Conservation (phyloP, 768 basidiomycete species). For the Boletus rubescentipes region DNA sequence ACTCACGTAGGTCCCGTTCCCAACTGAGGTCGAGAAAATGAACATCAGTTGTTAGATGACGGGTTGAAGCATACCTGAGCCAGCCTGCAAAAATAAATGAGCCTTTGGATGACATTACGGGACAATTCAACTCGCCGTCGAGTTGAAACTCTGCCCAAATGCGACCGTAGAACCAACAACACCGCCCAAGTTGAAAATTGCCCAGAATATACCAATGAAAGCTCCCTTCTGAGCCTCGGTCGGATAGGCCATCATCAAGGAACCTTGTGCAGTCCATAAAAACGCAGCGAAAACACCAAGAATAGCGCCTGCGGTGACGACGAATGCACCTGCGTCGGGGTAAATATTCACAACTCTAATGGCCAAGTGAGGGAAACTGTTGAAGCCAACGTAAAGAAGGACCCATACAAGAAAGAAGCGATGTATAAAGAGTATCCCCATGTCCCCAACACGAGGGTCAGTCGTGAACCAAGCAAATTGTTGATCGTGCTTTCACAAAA, state of each 20-base stretch:
- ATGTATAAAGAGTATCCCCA: slow-evolving; percentile 53
- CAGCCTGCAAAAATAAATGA: slow-evolving; percentile 17
- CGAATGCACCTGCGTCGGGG: slow-evolving; percentile 43
- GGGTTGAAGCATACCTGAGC: slow-evolving; percentile 23
- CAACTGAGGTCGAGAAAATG: slow-evolving; percentile 39
- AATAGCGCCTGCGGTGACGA: slow-evolving; percentile 48
- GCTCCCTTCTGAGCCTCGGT: slow-evolving; percentile 56
- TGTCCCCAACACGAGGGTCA: slow-evolving; percentile 51
- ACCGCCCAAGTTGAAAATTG: slow-evolving; percentile 78
- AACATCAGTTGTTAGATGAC: background rate
- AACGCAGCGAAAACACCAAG: slow-evolving; percentile 52
- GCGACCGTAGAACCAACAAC: slow-evolving; percentile 79
- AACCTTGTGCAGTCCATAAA: slow-evolving; percentile 53
- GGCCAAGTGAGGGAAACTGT: background rate
- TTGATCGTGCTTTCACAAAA: slow-evolving; percentile 57
- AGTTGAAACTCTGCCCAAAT: slow-evolving; percentile 68
- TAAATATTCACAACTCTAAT: slow-evolving; percentile 45
- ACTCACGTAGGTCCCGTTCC: slow-evolving; percentile 83
- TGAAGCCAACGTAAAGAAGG: background rate
- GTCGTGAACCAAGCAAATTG: slow-evolving; percentile 58
- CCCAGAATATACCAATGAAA: slow-evolving; percentile 54
- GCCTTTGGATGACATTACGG: background rate
- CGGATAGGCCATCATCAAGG: slow-evolving; percentile 57
- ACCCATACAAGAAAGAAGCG: slow-evolving; percentile 43
- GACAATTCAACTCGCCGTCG: slow-evolving; percentile 41